Conservation (phyloP, 345 rosid genomes). For the Abelmoschus esculentus region DNA sequence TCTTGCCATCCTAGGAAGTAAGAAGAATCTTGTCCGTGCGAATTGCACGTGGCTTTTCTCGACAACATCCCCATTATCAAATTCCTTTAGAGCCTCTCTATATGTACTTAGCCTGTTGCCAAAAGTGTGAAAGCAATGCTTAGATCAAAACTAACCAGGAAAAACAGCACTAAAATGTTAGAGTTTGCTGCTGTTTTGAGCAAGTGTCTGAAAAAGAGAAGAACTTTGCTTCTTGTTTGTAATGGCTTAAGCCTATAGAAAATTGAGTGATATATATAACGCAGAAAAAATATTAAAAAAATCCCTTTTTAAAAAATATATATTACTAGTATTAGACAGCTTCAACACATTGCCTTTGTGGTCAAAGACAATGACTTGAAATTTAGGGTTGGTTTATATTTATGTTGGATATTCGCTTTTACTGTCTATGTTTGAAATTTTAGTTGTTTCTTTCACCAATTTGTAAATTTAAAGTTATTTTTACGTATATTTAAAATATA, state of each 20-base stretch:
- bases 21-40: conserved; percentile 83
- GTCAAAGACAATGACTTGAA: background rate
- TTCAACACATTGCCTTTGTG: conserved; percentile 11
- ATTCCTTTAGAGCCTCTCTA: background rate
- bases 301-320: background rate
- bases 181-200: conserved; percentile 2
- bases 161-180: background rate
- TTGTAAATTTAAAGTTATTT: too few relatives aligned
- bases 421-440: too few relatives aligned
- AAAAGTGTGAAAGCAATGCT: background rate
- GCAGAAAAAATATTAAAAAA: background rate
- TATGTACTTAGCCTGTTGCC: background rate
- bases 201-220: background rate
- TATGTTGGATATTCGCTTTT: background rate
- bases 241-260: conserved; percentile 9
- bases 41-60: conserved; percentile 53
- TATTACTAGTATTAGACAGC: background rate
- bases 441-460: too few relatives aligned
- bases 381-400: background rate
- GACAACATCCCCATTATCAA: conserved; percentile 43
- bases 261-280: conserved; percentile 10
- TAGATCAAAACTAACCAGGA: background rate
- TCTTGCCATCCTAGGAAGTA: conserved; percentile 81
- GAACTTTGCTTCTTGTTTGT: background rate
- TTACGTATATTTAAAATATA: too few relatives aligned